phyloP scores from a whole-genome alignment of 2,329 filamentous ascomycete genomes.

The Fusarium albidum region DNA sequence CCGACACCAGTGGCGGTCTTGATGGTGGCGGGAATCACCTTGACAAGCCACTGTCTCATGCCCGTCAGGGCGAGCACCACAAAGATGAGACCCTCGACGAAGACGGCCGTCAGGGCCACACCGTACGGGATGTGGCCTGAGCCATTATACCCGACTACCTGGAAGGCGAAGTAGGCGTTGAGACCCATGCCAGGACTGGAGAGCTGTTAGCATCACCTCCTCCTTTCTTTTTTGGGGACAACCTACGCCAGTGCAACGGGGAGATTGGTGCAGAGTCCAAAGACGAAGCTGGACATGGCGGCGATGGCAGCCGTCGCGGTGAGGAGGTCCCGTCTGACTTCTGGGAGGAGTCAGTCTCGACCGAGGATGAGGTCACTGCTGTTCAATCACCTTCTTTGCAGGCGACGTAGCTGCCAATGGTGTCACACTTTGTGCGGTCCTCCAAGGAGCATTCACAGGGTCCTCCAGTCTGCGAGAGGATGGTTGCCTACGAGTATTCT shows the following conservation, averaged over 20 bases:
- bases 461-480: conserved; percentile 74
- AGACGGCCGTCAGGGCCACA: conserved; percentile 69
- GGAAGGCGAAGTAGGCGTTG: conserved; percentile 73
- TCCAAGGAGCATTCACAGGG: conserved; percentile 72
- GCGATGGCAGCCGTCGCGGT: conserved; percentile 85
- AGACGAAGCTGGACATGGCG: conserved; percentile 77
- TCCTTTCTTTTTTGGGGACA: not conserved
- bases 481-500: too few species aligned
- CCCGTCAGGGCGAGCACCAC: conserved; percentile 71
- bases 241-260: conserved; percentile 58
- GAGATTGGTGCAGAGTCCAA: conserved; percentile 83
- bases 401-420: conserved; percentile 51
- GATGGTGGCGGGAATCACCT: conserved; percentile 69
- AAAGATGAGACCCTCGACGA: conserved; percentile 72
- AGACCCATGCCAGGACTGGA: conserved; percentile 71
- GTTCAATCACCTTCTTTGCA: conserved; percentile 59
- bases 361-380: too few species aligned
- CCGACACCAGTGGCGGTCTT: conserved; percentile 73
- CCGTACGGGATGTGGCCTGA: conserved; percentile 64
- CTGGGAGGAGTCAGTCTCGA: too few species aligned
- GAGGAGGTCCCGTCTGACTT: conserved; percentile 78
- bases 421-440: conserved; percentile 57
- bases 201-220: conserved; percentile 16
- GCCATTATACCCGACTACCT: conserved; percentile 69
- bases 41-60: conserved; percentile 77